Conservation (phyloP, 257 asterid genomes). For the Pogostemon cablin region DNA sequence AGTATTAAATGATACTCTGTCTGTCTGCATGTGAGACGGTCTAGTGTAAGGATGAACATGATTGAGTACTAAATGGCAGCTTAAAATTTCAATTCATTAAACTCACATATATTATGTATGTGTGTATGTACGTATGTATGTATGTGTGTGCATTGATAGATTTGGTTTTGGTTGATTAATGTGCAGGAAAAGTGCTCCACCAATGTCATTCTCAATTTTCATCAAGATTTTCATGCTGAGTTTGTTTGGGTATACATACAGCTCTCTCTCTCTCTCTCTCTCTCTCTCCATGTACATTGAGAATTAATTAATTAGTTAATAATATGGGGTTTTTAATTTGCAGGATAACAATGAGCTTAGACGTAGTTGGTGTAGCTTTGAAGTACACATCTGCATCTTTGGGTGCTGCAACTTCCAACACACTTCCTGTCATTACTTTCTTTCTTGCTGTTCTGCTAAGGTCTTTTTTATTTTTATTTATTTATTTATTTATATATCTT, state of each 20-base stretch:
- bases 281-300: constrained; percentile 3
- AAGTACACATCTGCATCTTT: constrained; percentile 80
- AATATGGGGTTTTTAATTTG: constrained; percentile 2
- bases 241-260: constrained; percentile 54
- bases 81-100: too few species aligned
- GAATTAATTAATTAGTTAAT: background rate
- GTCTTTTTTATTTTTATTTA: constrained; percentile 16
- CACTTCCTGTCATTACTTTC: constrained; percentile 85
- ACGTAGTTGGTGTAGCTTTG: constrained; percentile 66
- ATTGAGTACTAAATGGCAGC: too few species aligned
- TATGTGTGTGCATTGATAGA: background rate
- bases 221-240: constrained; percentile 74
- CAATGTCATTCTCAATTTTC: constrained; percentile 52
- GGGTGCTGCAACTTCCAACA: constrained; percentile 87
- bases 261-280: background rate
- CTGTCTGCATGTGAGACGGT: too few species aligned
- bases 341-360: constrained; percentile 84
- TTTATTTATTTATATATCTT: too few species aligned
- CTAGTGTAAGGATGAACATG: too few species aligned
- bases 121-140: background rate
- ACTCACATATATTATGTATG: too few species aligned
- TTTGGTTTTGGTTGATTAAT: constrained; percentile 7
- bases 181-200: constrained; percentile 76
- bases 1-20: too few species aligned
- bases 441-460: constrained; percentile 73